These are phyloP conservation scores for Kodamaea laetipori DNA, from an alignment of 805 yeast species.

Conservation along the genomic window DNA sequence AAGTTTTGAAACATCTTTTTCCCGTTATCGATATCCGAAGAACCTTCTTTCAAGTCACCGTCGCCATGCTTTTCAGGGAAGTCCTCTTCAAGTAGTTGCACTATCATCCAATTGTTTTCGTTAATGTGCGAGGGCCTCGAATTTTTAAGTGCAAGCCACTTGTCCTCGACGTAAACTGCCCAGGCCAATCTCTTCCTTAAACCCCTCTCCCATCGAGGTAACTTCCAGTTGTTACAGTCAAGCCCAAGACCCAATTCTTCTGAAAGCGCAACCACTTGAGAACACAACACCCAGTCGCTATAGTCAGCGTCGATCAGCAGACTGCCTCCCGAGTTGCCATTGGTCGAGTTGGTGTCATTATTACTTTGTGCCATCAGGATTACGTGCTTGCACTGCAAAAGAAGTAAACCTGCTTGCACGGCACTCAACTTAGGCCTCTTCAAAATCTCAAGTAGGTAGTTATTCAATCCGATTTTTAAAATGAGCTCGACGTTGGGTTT, in stretches of 20 bases:
- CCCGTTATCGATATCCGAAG: conserved; percentile 72
- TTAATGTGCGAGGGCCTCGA: conserved; percentile 81
- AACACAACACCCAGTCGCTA: conserved; percentile 82
- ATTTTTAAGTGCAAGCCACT: conserved; percentile 83
- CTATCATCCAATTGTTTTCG: conserved; percentile 79
- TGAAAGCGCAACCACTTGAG: conserved; percentile 83
- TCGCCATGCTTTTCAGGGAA: conserved; percentile 71
- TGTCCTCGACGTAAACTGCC: conserved; percentile 93
- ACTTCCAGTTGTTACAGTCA: conserved; percentile 88
- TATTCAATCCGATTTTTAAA: conserved; percentile 55
- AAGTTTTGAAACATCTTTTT: conserved; percentile 66
- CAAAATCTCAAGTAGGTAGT: conserved; percentile 72
- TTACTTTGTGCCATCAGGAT: conserved; percentile 21
- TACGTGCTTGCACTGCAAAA: conserved; percentile 64
- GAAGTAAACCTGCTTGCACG: conserved; percentile 83
- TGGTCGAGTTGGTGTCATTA: conserved; percentile 12
- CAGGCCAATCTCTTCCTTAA: conserved; percentile 86
- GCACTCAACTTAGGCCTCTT: conserved; percentile 89
- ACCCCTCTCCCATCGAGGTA: conserved; percentile 95
- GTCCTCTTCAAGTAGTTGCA: conserved; percentile 67
- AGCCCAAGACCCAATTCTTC: conserved; percentile 90
- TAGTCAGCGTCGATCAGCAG: conserved; percentile 39
- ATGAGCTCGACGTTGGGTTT: conserved; percentile 70
- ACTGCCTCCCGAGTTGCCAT: conserved; percentile 14
- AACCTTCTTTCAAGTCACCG: conserved; percentile 54